Evolutionary conservation across 2,329 filamentous ascomycete genomes (phyloP).

Genomic region (Lasiodiplodia citricola): DNA sequence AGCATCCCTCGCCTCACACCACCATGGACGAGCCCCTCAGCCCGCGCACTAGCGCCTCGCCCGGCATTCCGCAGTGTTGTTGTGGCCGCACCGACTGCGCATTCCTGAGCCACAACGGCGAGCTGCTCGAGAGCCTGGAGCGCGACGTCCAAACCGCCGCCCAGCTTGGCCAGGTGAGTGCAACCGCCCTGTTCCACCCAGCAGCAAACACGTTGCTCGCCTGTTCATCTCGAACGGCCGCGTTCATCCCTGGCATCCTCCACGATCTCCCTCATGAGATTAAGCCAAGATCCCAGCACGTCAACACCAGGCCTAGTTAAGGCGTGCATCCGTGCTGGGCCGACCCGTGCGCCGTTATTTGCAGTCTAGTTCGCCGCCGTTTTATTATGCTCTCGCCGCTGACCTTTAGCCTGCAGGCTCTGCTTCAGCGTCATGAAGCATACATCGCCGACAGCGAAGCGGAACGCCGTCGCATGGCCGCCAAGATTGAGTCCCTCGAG

Average conservation of each 20-base stretch:
- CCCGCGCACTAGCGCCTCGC: constrained; percentile 17
- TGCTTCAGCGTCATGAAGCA: constrained; percentile 89
- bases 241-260: constrained; percentile 1
- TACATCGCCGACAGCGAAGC: constrained; percentile 92
- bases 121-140: constrained; percentile 79
- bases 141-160: constrained; percentile 87
- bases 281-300: constrained; percentile 16
- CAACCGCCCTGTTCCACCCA: constrained; percentile 6
- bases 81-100: constrained; percentile 82
- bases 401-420: constrained; percentile 78
- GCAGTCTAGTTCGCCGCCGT: constrained; percentile 2
- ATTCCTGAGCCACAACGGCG: constrained; percentile 80
- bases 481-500: constrained; percentile 78
- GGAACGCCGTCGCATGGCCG: constrained; percentile 75
- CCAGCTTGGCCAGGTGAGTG: constrained; percentile 86
- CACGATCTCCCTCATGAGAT: constrained; percentile 17
- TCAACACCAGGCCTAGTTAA: constrained; percentile 20
- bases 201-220: constrained; percentile 9
- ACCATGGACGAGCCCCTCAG: constrained; percentile 23
- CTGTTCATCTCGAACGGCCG: constrained; percentile 1
- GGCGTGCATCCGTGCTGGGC: constrained; percentile 16
- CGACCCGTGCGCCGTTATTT: constrained; percentile 21
- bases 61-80: constrained; percentile 67
- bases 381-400: constrained; percentile 48
- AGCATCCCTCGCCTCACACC: constrained; percentile 20